A percentile compares a stretch with the other conserved stretches of the same genome.
These are phyloP conservation scores for Suhomyces chickasaworum DNA, from an alignment of 1,139 yeast genomes.

Conservation along the genomic window DNA sequence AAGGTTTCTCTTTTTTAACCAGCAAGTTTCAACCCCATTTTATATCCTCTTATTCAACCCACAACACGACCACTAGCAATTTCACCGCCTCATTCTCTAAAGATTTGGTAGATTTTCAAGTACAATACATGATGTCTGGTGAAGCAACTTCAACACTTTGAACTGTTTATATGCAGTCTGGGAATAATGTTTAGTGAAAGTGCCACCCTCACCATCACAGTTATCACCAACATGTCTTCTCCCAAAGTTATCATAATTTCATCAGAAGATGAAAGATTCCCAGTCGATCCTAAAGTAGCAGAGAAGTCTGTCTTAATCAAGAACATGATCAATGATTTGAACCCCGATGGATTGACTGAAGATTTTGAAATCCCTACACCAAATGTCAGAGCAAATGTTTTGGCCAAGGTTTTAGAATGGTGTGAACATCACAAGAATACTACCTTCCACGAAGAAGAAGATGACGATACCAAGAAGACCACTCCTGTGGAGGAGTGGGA, in stretches of 20 bases:
- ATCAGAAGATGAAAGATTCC: constrained; percentile 72
- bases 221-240: constrained; percentile 19
- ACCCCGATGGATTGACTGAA: constrained; percentile 59
- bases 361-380: constrained; percentile 91
- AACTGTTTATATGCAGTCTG: not conserved
- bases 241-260: constrained; percentile 64
- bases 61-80: too few relatives aligned
- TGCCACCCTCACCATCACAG: constrained; percentile 1
- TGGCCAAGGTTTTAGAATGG: constrained; percentile 93
- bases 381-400: constrained; percentile 81
- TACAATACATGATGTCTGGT: too few relatives aligned
- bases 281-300: constrained; percentile 81
- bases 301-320: constrained; percentile 87
- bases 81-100: too few relatives aligned
- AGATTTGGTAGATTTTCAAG: too few relatives aligned
- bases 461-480: constrained; percentile 71
- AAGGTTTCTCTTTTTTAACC: too few relatives aligned
- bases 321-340: constrained; percentile 84
- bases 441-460: constrained; percentile 68
- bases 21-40: too few relatives aligned
- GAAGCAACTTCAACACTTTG: too few relatives aligned
- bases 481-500: constrained; percentile 97
- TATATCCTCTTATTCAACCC: too few relatives aligned
- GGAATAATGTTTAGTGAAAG: not conserved
- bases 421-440: constrained; percentile 95